Evolutionary conservation across 148 eudicot species (phyloP).

Genomic region (Simmondsia chinensis): DNA sequence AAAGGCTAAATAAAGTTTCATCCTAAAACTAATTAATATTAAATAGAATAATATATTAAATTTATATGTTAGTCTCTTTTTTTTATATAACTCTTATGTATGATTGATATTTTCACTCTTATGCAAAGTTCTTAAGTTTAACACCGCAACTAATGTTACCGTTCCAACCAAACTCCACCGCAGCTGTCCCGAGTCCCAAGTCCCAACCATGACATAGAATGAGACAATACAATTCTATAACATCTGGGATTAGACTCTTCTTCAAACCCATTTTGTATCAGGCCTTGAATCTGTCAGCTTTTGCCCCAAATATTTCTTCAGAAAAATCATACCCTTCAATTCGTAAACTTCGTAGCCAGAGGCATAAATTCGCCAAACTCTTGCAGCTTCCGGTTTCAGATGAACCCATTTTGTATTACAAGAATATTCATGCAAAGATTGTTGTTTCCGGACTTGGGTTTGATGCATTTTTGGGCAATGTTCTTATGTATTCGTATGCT

Average conservation of each 20-base stretch:
- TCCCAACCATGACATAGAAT: slow-evolving; percentile 5
- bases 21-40: too few relatives aligned
- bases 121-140: too few relatives aligned
- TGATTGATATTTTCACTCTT: too few relatives aligned
- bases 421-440: slow-evolving; percentile 33
- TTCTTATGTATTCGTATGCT: slow-evolving; percentile 32
- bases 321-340: slow-evolving; percentile 10
- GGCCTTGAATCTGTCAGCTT: slow-evolving; percentile 15
- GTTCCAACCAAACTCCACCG: too few relatives aligned
- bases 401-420: slow-evolving; percentile 23
- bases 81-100: too few relatives aligned
- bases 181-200: too few relatives aligned
- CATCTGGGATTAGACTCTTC: slow-evolving; percentile 5
- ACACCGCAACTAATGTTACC: too few relatives aligned
- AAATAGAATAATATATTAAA: too few relatives aligned
- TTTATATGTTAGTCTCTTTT: too few relatives aligned
- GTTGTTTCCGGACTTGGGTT: slow-evolving; percentile 34
- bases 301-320: background rate
- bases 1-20: too few relatives aligned
- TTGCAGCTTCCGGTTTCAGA: slow-evolving; percentile 16
- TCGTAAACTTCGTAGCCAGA: slow-evolving; percentile 17
- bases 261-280: slow-evolving; percentile 6
- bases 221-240: slow-evolving; percentile 12
- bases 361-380: slow-evolving; percentile 30
- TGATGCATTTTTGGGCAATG: slow-evolving; percentile 39